Evolutionary conservation across 768 basidiomycete genomes (phyloP), one percentile per base, ranked within the genome.

Genomic region (Lanmaoa rubissima): DNA sequence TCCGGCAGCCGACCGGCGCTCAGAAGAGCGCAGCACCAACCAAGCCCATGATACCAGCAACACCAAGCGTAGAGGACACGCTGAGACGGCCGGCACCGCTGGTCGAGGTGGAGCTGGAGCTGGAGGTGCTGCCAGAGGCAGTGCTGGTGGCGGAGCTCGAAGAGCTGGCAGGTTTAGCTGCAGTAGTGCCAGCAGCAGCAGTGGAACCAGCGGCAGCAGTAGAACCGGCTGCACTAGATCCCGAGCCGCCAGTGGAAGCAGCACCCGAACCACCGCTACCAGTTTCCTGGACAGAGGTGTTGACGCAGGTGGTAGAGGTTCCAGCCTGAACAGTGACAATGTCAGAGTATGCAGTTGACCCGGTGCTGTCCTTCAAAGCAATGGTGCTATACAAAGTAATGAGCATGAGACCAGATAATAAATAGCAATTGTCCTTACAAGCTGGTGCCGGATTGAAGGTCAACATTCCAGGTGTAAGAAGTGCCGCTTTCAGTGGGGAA

Each of bases 351-450:
- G 76, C 81, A 10, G 62, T 67, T 1, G 66, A 16, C 16, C 88
- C 88, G 14, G 81, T 81, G 64, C 69, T 71, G 59, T 90, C 88
- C 72, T 83, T 86, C 60, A 87, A 55, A 13, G 65, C 65, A 35
- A 82, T 61, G n/a, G 80, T 80, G 61, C 88, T 90, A 49, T 13
- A 60, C 3, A 14, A 4, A 19, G 32, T 26, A 9, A 35, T 65
- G 10, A 57, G 48, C 12, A 36, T 10, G 19, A 12, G 0, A 14
- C n/a, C 12, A 1, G 1, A 35, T 2, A 6, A 16, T 16, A 39
- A 1, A 26, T 3, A 16, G 3, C 3, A 26, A 40, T 48, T 0
- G 46, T 9, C 5, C 47, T 60, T 62, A 88, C 87, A 87, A 75
- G 34, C 61, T 55, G 16, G 78, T 79, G 24, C 76, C 77, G 1